A percentile compares a stretch with the other conserved stretches of the same genome.
Conservation (phyloP, 352 stramenopile genomes). For the Halophytophthora polymorphica region DNA sequence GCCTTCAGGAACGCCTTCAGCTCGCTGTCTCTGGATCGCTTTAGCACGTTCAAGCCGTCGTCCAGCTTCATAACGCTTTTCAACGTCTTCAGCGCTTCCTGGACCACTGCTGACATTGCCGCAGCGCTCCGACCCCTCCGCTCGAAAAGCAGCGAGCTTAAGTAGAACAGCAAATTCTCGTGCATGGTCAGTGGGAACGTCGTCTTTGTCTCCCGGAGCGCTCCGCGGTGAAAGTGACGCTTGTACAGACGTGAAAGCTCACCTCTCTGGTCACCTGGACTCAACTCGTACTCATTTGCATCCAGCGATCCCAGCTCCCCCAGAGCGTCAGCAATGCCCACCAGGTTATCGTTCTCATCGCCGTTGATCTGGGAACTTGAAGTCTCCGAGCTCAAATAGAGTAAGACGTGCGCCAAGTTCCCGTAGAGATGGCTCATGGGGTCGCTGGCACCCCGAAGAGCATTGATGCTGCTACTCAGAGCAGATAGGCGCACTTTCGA, state of each 20-base stretch:
- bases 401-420: constrained; percentile 51
- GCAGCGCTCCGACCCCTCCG: constrained; percentile 7
- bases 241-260: constrained; percentile 56
- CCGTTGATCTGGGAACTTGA: constrained; percentile 10
- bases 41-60: constrained; percentile 29
- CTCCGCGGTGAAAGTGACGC: constrained; percentile 50
- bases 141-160: constrained; percentile 74
- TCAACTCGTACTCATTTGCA: constrained; percentile 59
- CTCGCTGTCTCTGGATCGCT: constrained; percentile 55
- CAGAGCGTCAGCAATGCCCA: constrained; percentile 54
- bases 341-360: constrained; percentile 8
- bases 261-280: constrained; percentile 36
- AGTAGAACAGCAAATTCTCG: constrained; percentile 49
- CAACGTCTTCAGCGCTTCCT: constrained; percentile 42
- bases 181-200: constrained; percentile 54
- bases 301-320: constrained; percentile 67
- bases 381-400: constrained; percentile 42
- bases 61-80: constrained; percentile 47
- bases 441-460: constrained; percentile 17
- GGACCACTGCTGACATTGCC: constrained; percentile 31
- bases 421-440: constrained; percentile 21
- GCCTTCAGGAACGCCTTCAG: constrained; percentile 56
- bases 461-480: constrained; percentile 26
- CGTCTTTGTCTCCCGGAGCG: constrained; percentile 48
- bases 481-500: constrained; percentile 25